Conservation (phyloP, 2,329 filamentous ascomycete species). For the Diaporthe eres region DNA sequence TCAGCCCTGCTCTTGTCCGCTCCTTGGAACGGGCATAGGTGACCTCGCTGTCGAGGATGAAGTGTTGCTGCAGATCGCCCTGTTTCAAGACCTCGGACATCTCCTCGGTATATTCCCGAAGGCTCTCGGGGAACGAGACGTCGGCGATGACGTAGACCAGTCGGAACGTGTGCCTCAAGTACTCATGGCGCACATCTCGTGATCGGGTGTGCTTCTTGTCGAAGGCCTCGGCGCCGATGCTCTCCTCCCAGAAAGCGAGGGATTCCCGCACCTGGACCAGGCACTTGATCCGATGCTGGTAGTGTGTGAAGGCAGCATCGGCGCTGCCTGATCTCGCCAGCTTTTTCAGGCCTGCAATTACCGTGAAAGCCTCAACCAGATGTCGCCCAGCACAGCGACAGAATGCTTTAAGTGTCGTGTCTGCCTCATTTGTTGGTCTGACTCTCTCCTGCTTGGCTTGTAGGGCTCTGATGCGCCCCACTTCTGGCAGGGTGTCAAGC, state of each 20-base stretch:
- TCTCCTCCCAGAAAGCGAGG: conserved; percentile 38
- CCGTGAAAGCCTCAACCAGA: conserved; percentile 30
- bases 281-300: conserved; percentile 25
- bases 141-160: conserved; percentile 34
- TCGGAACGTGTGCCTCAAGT: conserved; percentile 28
- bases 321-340: neutral
- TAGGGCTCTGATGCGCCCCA: conserved; percentile 21
- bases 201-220: conserved; percentile 28
- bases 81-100: conserved; percentile 22
- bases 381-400: conserved; percentile 36
- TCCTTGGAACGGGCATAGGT: conserved; percentile 30
- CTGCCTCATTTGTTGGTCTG: conserved; percentile 11
- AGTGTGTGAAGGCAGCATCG: conserved; percentile 23
- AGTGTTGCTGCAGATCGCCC: conserved; percentile 22
- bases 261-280: conserved; percentile 34
- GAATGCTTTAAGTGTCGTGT: conserved; percentile 30
- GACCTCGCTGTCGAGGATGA: conserved; percentile 36
- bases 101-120: conserved; percentile 30
- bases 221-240: conserved; percentile 33
- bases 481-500: conserved; percentile 27
- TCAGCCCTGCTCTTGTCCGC: conserved; percentile 27
- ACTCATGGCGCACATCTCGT: conserved; percentile 31
- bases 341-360: conserved; percentile 16
- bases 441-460: conserved; percentile 33
- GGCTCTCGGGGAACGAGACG: conserved; percentile 37